Evolutionary conservation across 306 rosid species (phyloP), one percentile per base, ranked within the genome.

Genomic region (Corylus avellana): DNA sequence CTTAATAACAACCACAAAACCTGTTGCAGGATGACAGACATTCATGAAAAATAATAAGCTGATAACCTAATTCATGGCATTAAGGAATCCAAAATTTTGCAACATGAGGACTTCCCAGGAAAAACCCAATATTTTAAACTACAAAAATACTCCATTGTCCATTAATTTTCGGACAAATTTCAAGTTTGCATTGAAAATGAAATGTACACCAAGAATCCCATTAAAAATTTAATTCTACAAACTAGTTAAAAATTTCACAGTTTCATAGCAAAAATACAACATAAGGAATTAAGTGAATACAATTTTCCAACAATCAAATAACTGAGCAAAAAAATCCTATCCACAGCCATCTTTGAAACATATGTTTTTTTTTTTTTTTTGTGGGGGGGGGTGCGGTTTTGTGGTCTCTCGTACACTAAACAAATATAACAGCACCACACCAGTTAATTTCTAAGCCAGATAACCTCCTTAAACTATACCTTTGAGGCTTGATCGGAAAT

Each of bases 21-120:
- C 39, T 25, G 27, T 22, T 10, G 44, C 25, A 16, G 29, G 48
- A 22, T 4, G 56, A 64, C 78, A 53, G 39, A 25, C 29, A 29
- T 57, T 48, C 20, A 57, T 46, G 11, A 56, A 42, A 64, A 68
- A 3, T 22, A 8, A 74, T 44, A 29, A 16, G 46, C 78, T 56
- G 58, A 70, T 70, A 70, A 56, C 59, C 69, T 39, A 69, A 56
- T 74, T 3, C 13, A 7, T 39, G 32, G 27, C 64, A 74, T 39
- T 39, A 11, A 63, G 70, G 39, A 35, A 63, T 79, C 9, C 22
- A 22, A 22, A 22, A 22, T 22, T 22, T 22, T 22, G 25, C 25
- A 22, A 22, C 25, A 22, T 22, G 25, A 22, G 25, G 25, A 22
- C 25, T 22, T 22, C 25, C 25, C 25, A 22, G 25, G 25, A 22